Evolutionary conservation across 345 rosid species (phyloP), one percentile per base, ranked within the genome.

Genomic region (Pelargonium nanum): DNA sequence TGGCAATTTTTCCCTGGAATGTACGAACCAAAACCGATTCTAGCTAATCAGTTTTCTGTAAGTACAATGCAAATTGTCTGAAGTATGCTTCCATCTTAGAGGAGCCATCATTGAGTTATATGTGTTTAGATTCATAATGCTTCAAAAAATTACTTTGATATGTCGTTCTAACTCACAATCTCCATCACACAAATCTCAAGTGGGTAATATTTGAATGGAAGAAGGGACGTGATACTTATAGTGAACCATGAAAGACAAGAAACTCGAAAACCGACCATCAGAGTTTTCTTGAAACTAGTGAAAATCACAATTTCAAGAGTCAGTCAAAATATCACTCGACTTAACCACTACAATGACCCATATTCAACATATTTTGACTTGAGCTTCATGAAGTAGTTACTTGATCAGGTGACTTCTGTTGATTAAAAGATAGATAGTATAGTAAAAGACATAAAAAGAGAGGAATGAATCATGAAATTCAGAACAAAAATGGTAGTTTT

Each of bases 21-120:
- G 66, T 87, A 88, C 62, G 88, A 93, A 76, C 85, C 81, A 53
- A 81, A 75, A 69, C 94, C 96, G 1, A 77, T 93, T 62, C 69
- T 87, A 54, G 87, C 90, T 61, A 87, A 93, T 75, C 99, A 93
- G 59, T 89, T 93, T 83, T 89, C 99, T 26, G 97, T 93, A 81
- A 87, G 96, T 89, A 65, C 44, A 6, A 24, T 70, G 65, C 56
- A 68, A 70, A 22, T 26, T 3, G 26, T n/a, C 55, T 25, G 34
- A 26, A 6, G 24, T 22, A 53, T 45, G 26, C 19, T 13, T 19
- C 22, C 22, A 8, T 13, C 24, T 56, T 40, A 22, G 10, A 55
- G 40, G 40, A 26, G 24, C 19, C 26, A 28, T 64, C 24, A 54
- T 45, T 4, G 19, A 51, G 21, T 62, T 12, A 22, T 23, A 26